Conservation (phyloP, 768 basidiomycete species). For the Lactarius vividus region DNA sequence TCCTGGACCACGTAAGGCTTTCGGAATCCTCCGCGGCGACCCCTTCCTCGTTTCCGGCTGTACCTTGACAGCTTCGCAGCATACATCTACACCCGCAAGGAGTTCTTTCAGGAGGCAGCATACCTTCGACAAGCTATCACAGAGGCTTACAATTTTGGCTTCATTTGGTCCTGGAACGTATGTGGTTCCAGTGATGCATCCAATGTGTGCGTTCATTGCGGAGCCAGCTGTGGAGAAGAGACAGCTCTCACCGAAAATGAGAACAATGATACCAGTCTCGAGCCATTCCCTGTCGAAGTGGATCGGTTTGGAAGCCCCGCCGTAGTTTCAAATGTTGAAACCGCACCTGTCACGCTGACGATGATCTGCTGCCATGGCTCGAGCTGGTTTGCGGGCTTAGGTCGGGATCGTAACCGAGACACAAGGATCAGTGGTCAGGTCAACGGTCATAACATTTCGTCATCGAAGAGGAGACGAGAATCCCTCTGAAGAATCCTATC, state of each 20-base stretch:
- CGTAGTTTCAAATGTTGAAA: conserved; percentile 97
- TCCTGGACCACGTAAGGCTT: conserved; percentile 97
- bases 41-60: conserved; percentile 96
- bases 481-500: conserved; percentile 86
- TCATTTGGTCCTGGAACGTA: conserved; percentile 77
- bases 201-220: conserved; percentile 97
- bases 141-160: conserved; percentile 86
- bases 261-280: conserved; percentile 97
- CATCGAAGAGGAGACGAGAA: conserved; percentile 98
- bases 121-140: conserved; percentile 94
- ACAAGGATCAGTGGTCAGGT: conserved; percentile 97
- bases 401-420: conserved; percentile 89
- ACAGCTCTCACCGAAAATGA: conserved; percentile 96
- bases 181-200: conserved; percentile 91
- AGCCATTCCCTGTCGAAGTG: too few species aligned
- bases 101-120: conserved; percentile 93
- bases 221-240: conserved; percentile 97
- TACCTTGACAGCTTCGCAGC: conserved; percentile 93
- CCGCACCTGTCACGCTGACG: conserved; percentile 94
- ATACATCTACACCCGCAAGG: conserved; percentile 98
- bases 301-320: conserved; percentile 89
- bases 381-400: conserved; percentile 90
- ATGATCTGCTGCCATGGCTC: conserved; percentile 82
- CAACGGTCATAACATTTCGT: conserved; percentile 97
- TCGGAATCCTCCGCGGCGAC: conserved; percentile 97